Evolutionary conservation across 2,329 filamentous ascomycete genomes (phyloP).

Genomic region (Trichoderma afroharzianum): DNA sequence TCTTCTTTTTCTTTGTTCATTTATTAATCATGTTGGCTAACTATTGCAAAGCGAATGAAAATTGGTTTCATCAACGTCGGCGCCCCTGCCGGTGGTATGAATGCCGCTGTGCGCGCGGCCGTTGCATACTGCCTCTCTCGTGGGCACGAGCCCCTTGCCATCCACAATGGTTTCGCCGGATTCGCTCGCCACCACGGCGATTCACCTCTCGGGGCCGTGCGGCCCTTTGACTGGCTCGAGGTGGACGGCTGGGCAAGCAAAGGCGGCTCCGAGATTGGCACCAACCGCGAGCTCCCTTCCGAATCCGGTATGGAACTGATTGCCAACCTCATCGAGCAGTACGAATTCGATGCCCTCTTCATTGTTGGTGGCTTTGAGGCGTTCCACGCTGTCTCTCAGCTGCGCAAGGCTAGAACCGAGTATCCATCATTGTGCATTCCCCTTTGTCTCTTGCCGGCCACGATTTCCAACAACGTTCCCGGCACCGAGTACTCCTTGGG

Average conservation of each 20-base stretch:
- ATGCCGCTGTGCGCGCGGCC: conserved; percentile 87
- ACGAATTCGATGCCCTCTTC: conserved; percentile 88
- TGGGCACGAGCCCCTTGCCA: conserved; percentile 88
- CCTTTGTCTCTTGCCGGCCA: conserved; percentile 88
- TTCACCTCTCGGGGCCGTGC: conserved; percentile 74
- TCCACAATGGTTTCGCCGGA: conserved; percentile 96
- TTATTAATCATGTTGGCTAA: background rate
- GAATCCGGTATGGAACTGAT: conserved; percentile 81
- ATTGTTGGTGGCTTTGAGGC: conserved; percentile 94
- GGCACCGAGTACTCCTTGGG: conserved; percentile 96
- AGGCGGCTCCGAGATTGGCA: conserved; percentile 96
- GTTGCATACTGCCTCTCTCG: conserved; percentile 89
- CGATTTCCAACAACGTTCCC: conserved; percentile 97
- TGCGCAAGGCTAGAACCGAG: conserved; percentile 73
- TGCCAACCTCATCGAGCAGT: conserved; percentile 77
- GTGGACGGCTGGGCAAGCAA: conserved; percentile 94
- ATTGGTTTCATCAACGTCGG: conserved; percentile 97
- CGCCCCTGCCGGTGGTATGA: conserved; percentile 96
- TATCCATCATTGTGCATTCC: conserved; percentile 90
- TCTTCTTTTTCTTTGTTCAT: background rate
- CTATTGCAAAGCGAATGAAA: conserved; percentile 66
- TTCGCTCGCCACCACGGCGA: conserved; percentile 88
- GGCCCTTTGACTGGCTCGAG: conserved; percentile 86
- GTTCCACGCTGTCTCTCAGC: conserved; percentile 84
- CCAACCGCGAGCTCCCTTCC: conserved; percentile 85